Conservation (phyloP, 1,139 yeast genomes). For the Candida frijolesensis region DNA sequence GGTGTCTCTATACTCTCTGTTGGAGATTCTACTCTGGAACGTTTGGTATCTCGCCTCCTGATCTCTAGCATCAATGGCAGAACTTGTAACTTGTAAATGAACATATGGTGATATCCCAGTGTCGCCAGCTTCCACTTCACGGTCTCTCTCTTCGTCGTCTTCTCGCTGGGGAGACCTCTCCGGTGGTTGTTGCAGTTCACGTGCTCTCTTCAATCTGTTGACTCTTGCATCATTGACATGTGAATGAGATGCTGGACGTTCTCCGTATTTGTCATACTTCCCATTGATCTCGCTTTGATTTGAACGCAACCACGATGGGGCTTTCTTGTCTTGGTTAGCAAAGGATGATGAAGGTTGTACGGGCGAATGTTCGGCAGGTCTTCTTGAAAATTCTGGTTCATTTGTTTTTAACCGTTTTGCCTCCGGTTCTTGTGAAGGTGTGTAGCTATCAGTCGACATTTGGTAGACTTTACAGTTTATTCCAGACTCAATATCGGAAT, state of each 20-base stretch:
- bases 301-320: slow-evolving; percentile 46
- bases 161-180: background rate
- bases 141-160: slow-evolving; percentile 9
- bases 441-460: slow-evolving; percentile 6
- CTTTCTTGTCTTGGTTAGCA: slow-evolving; percentile 22
- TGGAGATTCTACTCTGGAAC: slow-evolving; percentile 42
- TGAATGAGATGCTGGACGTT: slow-evolving; percentile 14
- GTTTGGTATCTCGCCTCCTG: slow-evolving; percentile 30
- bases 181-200: slow-evolving; percentile 8
- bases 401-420: slow-evolving; percentile 11
- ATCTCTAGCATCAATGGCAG: slow-evolving; percentile 20
- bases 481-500: background rate
- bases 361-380: slow-evolving; percentile 14
- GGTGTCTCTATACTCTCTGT: slow-evolving; percentile 39
- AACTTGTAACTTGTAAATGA: slow-evolving; percentile 34
- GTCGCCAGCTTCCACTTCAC: slow-evolving; percentile 7
- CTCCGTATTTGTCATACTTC: slow-evolving; percentile 46
- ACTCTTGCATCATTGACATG: slow-evolving; percentile 1
- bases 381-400: slow-evolving; percentile 25
- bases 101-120: slow-evolving; percentile 31
- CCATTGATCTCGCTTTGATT: slow-evolving; percentile 22
- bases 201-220: slow-evolving; percentile 10
- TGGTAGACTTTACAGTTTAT: background rate
- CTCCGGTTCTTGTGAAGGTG: slow-evolving; percentile 5
- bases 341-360: slow-evolving; percentile 26